Base-by-base conservation (phyloP, 176 grass and related monocot species). In the Canna indica region DNA sequence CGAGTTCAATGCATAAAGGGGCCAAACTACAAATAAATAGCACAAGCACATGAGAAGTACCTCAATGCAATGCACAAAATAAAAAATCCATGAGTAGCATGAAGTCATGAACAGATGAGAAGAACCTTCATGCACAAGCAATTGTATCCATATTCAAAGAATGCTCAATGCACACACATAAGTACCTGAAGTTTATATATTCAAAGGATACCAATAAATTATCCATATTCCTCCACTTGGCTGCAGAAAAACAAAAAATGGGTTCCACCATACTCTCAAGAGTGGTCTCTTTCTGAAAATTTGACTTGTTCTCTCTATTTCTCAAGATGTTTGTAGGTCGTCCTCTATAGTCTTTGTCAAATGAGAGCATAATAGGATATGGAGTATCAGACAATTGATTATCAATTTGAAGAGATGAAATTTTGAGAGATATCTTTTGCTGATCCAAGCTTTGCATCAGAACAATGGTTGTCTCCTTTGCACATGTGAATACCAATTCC, bases 401-500 rank as follows among this genome's bases (percentile, higher is more conserved):
- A 82, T 97, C 93, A 69, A 97, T 91, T 90, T 97, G 93, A 75
- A 97, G 84, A 82, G 77, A 83, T 62, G 80, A 81, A 64, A 82
- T 87, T 83, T 91, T 81, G 78, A 90, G 66, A 2, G 77, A 83
- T 34, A 97, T 52, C 56, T 70, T 85, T 46, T 97, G 88, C 74
- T 86, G 88, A 82, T 91, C 81, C 80, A 97, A 83, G 77, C 83
- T 97, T 77, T 92, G 93, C 82, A 90, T 92, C 52, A 80, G 67
- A 76, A 91, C 86, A 74, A 97, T 38, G 16, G 75, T 87, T 36
- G 81, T 85, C 76, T 91, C 84, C 81, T 90, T 91, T 69, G 88
- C 88, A 79, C 86, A 91, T 79, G 81, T 84, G 78, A 87, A 97
- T 77, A 97, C 39, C 68, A 97, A 87, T 87, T 97, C 93, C 93